Conservation (phyloP, 2,329 filamentous ascomycete genomes). For the Alternaria metachromatica region DNA sequence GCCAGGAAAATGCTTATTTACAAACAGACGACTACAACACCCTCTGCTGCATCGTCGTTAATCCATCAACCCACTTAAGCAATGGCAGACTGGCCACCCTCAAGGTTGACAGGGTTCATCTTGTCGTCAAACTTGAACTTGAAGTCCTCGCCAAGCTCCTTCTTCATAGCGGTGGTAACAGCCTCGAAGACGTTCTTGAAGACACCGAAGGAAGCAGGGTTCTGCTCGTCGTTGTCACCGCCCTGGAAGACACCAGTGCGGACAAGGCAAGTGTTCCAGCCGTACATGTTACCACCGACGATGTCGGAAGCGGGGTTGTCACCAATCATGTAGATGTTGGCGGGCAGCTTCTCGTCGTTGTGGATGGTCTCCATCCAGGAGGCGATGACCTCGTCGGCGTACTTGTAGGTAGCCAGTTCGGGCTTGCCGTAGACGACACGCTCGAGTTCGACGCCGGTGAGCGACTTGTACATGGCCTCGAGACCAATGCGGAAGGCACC, state of each 20-base stretch:
- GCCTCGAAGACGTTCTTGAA: constrained; percentile 76
- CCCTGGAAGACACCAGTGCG: constrained; percentile 81
- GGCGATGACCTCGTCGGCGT: constrained; percentile 74
- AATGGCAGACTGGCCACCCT: constrained; percentile 61
- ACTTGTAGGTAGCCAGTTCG: constrained; percentile 77
- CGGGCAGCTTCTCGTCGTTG: constrained; percentile 71
- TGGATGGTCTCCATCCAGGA: constrained; percentile 80
- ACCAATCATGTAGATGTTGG: constrained; percentile 78
- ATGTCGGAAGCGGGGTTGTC: constrained; percentile 79
- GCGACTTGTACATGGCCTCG: constrained; percentile 74
- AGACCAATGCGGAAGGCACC: constrained; percentile 77
- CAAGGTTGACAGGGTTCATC: constrained; percentile 71
- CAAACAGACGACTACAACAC: no score
- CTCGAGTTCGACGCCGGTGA: constrained; percentile 74
- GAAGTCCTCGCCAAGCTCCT: constrained; percentile 77
- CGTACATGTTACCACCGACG: constrained; percentile 79
- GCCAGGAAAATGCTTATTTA: constrained; percentile 10
- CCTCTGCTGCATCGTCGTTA: no score
- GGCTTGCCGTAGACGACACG: constrained; percentile 80
- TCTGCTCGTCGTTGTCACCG: constrained; percentile 76
- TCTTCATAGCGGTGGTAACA: constrained; percentile 69
- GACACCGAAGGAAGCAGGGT: constrained; percentile 78
- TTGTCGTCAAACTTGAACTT: constrained; percentile 74
- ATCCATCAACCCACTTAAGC: constrained; percentile 52
- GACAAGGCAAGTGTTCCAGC: constrained; percentile 81